Conservation (phyloP, 345 rosid genomes). For the Cardamine chenopodiifolia region DNA sequence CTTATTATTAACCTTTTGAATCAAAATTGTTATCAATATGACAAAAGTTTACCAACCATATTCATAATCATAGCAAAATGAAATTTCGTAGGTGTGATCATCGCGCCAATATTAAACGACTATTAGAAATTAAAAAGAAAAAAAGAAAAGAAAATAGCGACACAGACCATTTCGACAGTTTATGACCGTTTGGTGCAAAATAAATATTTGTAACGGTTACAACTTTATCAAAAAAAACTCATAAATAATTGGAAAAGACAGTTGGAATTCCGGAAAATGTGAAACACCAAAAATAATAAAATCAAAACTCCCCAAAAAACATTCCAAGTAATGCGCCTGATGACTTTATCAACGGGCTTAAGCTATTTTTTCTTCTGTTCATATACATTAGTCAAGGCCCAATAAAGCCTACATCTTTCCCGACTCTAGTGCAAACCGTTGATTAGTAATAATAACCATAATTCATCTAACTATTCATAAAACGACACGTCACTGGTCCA, state of each 20-base stretch:
- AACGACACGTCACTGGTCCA: not conserved
- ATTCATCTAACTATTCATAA: not conserved
- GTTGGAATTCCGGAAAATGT: not conserved
- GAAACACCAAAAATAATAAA: not conserved
- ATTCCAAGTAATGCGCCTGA: not conserved
- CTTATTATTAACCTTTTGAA: no score
- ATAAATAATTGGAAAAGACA: not conserved
- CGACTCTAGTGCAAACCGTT: not conserved
- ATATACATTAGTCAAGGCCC: slow-evolving; percentile 12
- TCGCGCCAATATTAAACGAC: no score
- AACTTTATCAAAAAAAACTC: no score
- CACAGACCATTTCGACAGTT: no score
- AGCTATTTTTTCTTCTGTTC: not conserved
- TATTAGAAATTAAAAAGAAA: no score
- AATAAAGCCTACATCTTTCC: slow-evolving; percentile 11
- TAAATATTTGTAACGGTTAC: no score
- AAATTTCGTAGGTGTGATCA: no score
- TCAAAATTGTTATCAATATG: no score
- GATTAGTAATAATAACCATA: not conserved
- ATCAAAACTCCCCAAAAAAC: not conserved
- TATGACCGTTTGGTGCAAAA: no score
- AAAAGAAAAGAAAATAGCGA: no score
- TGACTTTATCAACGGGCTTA: not conserved
- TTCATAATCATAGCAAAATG: no score
- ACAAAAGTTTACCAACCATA: no score